Evolutionary conservation across 495 filamentous ascomycete genomes (phyloP), one percentile per base, ranked within the genome.

Genomic region (Talaromyces adpressus): DNA sequence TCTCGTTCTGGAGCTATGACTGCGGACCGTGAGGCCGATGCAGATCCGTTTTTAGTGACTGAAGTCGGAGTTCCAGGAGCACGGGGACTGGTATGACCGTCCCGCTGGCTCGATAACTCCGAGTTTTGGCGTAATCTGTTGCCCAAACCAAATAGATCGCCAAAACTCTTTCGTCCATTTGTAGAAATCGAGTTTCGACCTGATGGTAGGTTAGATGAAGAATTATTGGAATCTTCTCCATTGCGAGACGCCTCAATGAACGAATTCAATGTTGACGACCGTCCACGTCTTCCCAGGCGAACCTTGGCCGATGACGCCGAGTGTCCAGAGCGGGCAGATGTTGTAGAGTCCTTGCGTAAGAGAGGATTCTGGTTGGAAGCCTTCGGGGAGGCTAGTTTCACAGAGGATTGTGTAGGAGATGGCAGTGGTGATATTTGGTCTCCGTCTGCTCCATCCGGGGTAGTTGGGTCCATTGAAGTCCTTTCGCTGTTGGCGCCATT

Each of bases 231-330:
- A 69, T 80, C 77, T 51, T 81, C 87, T 67, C 68, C 85, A 72
- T 64, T 70, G 8, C 60, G 60, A 36, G 60, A 39, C 14, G 60
- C 60, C 66, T 81, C 82, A 64, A 75, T 81, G 65, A 83, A 67
- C 2, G 93, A 97, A 66, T 88, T 91, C 78, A 97, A 82, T 2
- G 94, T 97, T 7, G 91, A 93, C n/a, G 93, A 96, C 60, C 93
- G 82, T 57, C 88, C 88, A 63, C 56, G 56, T 4, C 91, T 82
- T 58, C 79, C 77, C 30, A 76, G 67, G 54, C 86, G 81, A 77
- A 74, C 71, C n/a, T 78, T 69, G 39, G 76, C 71, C 3, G 80
- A 81, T 0, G 90, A 89, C n/a, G 89, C 90, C 1, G 92, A 94
- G 36, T 81, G 84, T 8, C 81, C 80, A 4, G 93, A 96, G 32